Conservation (phyloP, 371 early-diverging fungal genomes). For the Rhizopus sp. region DNA sequence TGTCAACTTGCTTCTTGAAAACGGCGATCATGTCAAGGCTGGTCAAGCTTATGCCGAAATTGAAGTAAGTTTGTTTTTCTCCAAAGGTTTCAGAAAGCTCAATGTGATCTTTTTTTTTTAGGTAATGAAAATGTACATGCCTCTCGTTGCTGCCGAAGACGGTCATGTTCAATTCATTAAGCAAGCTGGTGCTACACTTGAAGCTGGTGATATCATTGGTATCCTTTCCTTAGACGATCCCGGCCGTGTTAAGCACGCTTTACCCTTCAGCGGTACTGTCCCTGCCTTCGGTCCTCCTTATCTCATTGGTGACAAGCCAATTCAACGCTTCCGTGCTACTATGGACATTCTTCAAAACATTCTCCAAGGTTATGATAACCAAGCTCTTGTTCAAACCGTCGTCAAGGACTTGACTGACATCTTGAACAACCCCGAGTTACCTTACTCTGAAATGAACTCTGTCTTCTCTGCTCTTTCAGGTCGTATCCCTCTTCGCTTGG, state of each 20-base stretch:
- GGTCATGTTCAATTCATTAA: conserved; percentile 90
- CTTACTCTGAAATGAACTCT: conserved; percentile 82
- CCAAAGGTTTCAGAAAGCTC: conserved; percentile 5
- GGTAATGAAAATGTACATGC: conserved; percentile 99
- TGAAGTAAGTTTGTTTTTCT: conserved; percentile 60
- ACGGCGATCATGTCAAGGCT: conserved; percentile 87
- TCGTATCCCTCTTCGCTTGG: conserved; percentile 84
- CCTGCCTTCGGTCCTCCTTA: conserved; percentile 79
- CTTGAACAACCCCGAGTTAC: conserved; percentile 79
- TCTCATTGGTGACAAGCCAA: conserved; percentile 76
- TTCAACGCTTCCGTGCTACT: conserved; percentile 78
- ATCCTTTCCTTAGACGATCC: conserved; percentile 92
- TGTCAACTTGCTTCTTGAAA: conserved; percentile 88
- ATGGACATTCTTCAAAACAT: conserved; percentile 70
- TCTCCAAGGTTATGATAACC: conserved; percentile 89
- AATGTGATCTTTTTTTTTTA: conserved; percentile 17
- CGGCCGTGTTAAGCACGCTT: conserved; percentile 85
- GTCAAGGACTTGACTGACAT: conserved; percentile 77
- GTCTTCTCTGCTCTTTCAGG: conserved; percentile 84
- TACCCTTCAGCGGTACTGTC: conserved; percentile 86
- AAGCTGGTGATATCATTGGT: conserved; percentile 93
- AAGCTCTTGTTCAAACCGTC: conserved; percentile 64
- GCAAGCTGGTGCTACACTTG: conserved; percentile 86
- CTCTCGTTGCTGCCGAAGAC: conserved; percentile 87
- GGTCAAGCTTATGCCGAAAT: conserved; percentile 97